Base-by-base conservation (phyloP, 495 filamentous ascomycete genomes). In the Aspergillus heteromorphus region DNA sequence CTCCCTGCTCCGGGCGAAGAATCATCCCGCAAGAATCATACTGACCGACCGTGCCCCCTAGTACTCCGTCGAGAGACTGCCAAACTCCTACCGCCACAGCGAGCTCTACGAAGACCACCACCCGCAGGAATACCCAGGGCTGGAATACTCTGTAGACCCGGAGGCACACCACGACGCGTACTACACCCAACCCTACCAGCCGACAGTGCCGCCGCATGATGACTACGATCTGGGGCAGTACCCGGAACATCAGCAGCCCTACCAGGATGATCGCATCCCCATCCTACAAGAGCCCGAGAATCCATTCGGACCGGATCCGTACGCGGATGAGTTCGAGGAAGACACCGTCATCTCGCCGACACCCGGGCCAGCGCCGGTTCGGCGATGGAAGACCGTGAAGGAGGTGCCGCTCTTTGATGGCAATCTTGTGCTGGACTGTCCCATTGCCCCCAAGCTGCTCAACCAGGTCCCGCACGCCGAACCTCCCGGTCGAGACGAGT, bases 361-460 rank as follows among this genome's bases (percentile, higher is more conserved):
- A 1, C 81, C 82, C 6, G 82, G 77, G 40, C 80, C 83, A n/a
- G 83, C 75, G n/a, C 73, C 83, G 10, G 85, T 97, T 60, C 84
- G 87, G 64, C 83, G 95, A 66, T 97, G 90, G 90, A 97, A 97
- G 76, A 97, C 95, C 4, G 92, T 97, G 17, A 99, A 97, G 69
- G 91, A 97, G 77, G 92, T 97, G 23, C 89, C 95, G 60, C 72
- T 99, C 36, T 97, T 95, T 79, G 87, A 93, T 59, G 95, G 95
- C 41, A 97, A 99, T 70, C 81, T 99, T 60, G 93, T 99, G 23
- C 83, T 97, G 2, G 95, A 99, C 72, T 99, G 95, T 66, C 95
- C 95, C 0, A 87, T 99, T 56, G 92, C 95, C 0, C 91, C 95
- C 6, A 86, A 85, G 65, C 78, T 99, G 25, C 76, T 99, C 49